Evolutionary conservation across 495 filamentous ascomycete genomes (phyloP), one percentile per base, ranked within the genome.

Genomic region (Aspergillus taichungensis): DNA sequence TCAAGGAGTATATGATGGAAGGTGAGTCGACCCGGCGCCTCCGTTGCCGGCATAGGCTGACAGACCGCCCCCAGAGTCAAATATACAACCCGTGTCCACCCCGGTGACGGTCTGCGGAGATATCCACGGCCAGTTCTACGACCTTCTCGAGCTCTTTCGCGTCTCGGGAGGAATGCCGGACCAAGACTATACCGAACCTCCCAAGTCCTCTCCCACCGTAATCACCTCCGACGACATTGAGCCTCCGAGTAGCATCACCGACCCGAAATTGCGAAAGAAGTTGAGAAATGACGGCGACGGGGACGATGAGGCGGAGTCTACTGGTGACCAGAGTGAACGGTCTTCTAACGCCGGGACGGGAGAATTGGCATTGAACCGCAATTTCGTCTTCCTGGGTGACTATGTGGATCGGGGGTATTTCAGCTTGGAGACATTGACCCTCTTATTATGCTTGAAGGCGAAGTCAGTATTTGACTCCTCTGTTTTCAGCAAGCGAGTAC

Each of bases 51-150:
- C 31, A 6, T 7, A 0, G 0, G 42, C 34, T 38, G 42, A 39
- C 43, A 32, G 24, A 32, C 45, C 42, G 10, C 51, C 12, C 10
- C 27, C 40, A 94, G 92, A 98, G 73, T 95, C 88, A 41, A 98
- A 98, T 63, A 95, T 98, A 30, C 90, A 95, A 60, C 92, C 94
- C 13, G 92, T 98, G 28, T 78, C 80, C 11, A 94, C 94, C 0
- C 92, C 92, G n/a, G 92, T 98, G 43, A 98, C 92, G 28, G 83
- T 98, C 52, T 98, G 92, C 59, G 92, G 92, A 57, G 92, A 98
- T 61, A 95, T 98, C 54, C 92, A 98, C 67, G 92, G 92, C 56
- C 92, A 98, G 69, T 98, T 96, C 68, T 98, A 97, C 74, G 92
- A 98, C 64, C 76, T 98, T 6, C 78, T 97, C 40, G 92, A 98